Base-by-base conservation (phyloP, 108 stramenopile genomes). In the Skeletonema marinoi region DNA sequence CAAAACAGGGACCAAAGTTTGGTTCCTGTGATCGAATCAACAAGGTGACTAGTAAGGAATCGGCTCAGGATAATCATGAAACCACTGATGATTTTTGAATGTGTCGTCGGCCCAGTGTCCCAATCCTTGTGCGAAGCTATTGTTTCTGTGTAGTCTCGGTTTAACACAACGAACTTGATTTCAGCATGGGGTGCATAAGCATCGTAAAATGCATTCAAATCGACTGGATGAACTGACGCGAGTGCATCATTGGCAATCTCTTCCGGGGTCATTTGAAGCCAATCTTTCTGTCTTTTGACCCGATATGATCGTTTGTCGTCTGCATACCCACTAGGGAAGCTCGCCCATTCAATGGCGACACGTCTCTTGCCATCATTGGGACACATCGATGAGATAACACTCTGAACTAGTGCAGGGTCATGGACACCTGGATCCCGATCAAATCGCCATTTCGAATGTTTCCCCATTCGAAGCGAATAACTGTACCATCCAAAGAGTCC, bases 101-200 rank as follows among this genome's bases (percentile, higher is more conserved):
- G 80, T 11, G 32, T 32, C 12, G 65, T 29, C 2, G 75, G 51
- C 8, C 70, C 62, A 12, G 33, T 42, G 71, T 81, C 80, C 75
- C 75, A 76, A 13, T 66, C n/a, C 16, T 39, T 32, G 65, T 81
- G 75, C 4, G 80, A 81, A 10, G 75, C 75, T 17, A 77, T 77
- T 4, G 70, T 71, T 58, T 71, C 75, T 3, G 75, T 46, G 46
- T 60, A 81, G 31, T 74, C 74, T 8, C 80, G 68, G 41, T 81
- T 74, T n/a, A 81, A 25, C 19, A 81, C 75, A 8, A 81, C 32
- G 21, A 81, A 77, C 21, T 81, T 81, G 2, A 81, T 62, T 16
- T 81, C 80, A 11, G 75, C 80, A 59, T 77, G 66, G 3, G 80
- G 63, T n/a, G 66, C 31, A 38, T 77, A 81, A 12, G 75, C 51